Evolutionary conservation across 176 grass and related monocot species (phyloP).

Genomic region (Pontederia paniculata): DNA sequence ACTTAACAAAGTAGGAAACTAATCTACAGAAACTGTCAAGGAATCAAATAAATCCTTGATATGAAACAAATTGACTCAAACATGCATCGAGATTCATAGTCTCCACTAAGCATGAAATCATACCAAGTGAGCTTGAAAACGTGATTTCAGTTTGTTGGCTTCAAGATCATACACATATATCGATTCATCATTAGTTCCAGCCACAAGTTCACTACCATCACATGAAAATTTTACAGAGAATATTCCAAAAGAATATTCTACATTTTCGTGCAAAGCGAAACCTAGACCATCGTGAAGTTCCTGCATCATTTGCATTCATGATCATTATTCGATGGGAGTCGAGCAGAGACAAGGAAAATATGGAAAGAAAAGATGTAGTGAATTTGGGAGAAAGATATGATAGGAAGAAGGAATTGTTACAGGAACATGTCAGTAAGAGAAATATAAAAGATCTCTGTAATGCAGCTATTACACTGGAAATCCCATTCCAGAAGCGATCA

Average conservation of each 20-base stretch:
- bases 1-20: too few relatives aligned
- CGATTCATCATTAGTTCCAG: constrained; percentile 58
- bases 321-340: too few relatives aligned
- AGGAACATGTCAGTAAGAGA: too few relatives aligned
- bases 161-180: constrained; percentile 79
- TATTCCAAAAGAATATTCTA: constrained; percentile 52
- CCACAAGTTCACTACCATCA: constrained; percentile 70
- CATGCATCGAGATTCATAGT: neutral
- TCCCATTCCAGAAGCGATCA: too few relatives aligned
- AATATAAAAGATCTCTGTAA: too few relatives aligned
- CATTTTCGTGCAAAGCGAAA: constrained; percentile 69
- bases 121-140: constrained; percentile 69
- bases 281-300: constrained; percentile 69
- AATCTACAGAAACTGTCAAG: neutral
- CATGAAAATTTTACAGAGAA: constrained; percentile 88
- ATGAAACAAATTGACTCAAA: constrained; percentile 9
- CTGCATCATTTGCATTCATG: too few relatives aligned
- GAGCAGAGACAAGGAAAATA: too few relatives aligned
- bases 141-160: constrained; percentile 50
- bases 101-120: constrained; percentile 20
- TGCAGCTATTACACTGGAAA: too few relatives aligned
- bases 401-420: too few relatives aligned
- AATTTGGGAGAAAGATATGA: too few relatives aligned
- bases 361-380: too few relatives aligned
- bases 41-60: constrained; percentile 10